A percentile compares a stretch with the other conserved stretches of the same genome.
Conservation (phyloP, 2,329 filamentous ascomycete genomes). For the Cytospora leucostoma region DNA sequence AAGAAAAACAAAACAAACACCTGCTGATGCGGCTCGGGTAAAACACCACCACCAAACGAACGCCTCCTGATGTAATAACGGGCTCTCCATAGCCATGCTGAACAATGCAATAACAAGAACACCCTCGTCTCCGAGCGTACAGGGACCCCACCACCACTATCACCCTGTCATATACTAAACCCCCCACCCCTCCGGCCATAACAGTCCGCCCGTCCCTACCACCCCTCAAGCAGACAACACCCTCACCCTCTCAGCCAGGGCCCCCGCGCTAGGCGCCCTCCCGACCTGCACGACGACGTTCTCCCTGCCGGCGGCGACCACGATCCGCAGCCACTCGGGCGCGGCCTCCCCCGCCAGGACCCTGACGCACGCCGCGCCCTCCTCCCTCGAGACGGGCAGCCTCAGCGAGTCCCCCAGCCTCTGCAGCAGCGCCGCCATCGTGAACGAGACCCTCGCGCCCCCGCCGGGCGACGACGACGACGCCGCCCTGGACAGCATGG, state of each 20-base stretch:
- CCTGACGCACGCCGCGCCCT: slow-evolving; percentile 51
- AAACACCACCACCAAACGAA: not conserved
- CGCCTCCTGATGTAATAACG: not conserved
- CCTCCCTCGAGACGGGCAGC: slow-evolving; percentile 54
- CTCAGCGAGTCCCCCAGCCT: slow-evolving; percentile 69
- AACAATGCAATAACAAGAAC: not conserved
- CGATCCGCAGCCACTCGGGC: slow-evolving; percentile 57
- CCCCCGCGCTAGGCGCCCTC: slow-evolving; percentile 20
- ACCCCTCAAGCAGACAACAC: slow-evolving; percentile 30
- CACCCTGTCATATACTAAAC: no score
- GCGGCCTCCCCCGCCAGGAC: slow-evolving; percentile 57
- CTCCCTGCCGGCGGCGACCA: slow-evolving; percentile 55
- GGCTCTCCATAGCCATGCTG: not conserved
- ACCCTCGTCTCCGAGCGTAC: not conserved
- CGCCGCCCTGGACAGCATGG: slow-evolving; percentile 59
- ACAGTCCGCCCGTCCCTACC: not conserved
- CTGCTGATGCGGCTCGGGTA: not conserved
- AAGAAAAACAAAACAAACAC: not conserved
- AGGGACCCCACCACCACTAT: no score
- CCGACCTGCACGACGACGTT: slow-evolving; percentile 57
- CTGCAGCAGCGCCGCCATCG: slow-evolving; percentile 62
- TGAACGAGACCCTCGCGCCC: slow-evolving; percentile 64
- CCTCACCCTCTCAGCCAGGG: slow-evolving; percentile 31
- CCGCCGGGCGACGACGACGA: slow-evolving; percentile 37
- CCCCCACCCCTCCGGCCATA: no score